Conservation (phyloP, 495 filamentous ascomycete species). For the Tuber borchii region DNA sequence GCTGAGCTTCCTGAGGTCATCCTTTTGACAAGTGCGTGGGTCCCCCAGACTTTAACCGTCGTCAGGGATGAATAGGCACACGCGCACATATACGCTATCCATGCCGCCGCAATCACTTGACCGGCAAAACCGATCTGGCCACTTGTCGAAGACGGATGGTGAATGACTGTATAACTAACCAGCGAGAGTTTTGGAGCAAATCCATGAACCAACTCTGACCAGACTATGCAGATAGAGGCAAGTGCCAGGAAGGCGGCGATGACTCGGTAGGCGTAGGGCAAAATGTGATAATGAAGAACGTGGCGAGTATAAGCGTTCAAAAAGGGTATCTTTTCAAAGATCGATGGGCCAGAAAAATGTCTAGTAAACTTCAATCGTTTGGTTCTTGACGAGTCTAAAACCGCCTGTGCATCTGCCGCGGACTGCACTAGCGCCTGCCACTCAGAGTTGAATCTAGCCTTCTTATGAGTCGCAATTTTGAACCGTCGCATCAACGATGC, state of each 20-base stretch:
- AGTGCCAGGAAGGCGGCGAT: constrained; percentile 59
- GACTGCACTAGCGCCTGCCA: constrained; percentile 74
- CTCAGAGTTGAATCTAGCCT: constrained; percentile 70
- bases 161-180: constrained; percentile 76
- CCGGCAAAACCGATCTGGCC: constrained; percentile 73
- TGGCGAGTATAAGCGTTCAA: constrained; percentile 85
- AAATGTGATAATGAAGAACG: constrained; percentile 60
- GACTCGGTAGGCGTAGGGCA: constrained; percentile 58
- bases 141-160: constrained; percentile 59
- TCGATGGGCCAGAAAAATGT: constrained; percentile 51
- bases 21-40: constrained; percentile 78
- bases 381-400: constrained; percentile 74
- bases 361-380: constrained; percentile 69
- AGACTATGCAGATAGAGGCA: constrained; percentile 76
- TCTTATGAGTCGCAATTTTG: constrained; percentile 71
- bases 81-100: constrained; percentile 90
- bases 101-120: constrained; percentile 73
- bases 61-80: constrained; percentile 77
- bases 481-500: constrained; percentile 80
- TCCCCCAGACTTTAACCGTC: constrained; percentile 90
- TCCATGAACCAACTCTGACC: constrained; percentile 82
- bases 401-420: constrained; percentile 67
- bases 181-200: constrained; percentile 68
- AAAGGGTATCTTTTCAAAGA: constrained; percentile 52
- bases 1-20: constrained; percentile 87